Evolutionary conservation across 805 yeast genomes (phyloP).

Genomic region (Zygosaccharomyces bisporus): DNA sequence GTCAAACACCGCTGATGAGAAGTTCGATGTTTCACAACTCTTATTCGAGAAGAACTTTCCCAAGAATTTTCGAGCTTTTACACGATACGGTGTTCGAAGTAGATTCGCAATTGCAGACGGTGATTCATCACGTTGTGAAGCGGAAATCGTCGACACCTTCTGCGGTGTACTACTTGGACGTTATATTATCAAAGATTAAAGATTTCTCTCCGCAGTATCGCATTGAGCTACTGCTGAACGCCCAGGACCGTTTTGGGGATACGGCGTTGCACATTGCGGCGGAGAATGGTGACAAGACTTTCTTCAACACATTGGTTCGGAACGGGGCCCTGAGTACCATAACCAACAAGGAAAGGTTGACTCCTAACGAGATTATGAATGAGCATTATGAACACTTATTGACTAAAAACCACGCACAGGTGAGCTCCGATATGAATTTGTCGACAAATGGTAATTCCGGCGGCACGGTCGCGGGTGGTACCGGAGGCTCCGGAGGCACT

Average conservation of each 20-base stretch:
- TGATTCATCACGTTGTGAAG: conserved; percentile 80
- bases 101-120: conserved; percentile 70
- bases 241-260: conserved; percentile 75
- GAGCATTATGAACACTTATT: conserved; percentile 37
- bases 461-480: neutral
- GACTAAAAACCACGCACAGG: conserved; percentile 12
- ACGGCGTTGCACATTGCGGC: conserved; percentile 88
- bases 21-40: conserved; percentile 85
- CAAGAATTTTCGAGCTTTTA: conserved; percentile 69
- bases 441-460: conserved; percentile 4
- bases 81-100: conserved; percentile 73
- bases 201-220: conserved; percentile 61
- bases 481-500: too few relatives aligned
- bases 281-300: conserved; percentile 58
- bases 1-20: conserved; percentile 85
- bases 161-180: conserved; percentile 77
- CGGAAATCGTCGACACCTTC: conserved; percentile 70
- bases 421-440: conserved; percentile 5
- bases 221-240: conserved; percentile 52
- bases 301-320: conserved; percentile 27
- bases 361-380: conserved; percentile 31
- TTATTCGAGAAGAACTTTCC: conserved; percentile 73
- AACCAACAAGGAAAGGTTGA: conserved; percentile 40
- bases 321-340: conserved; percentile 41
- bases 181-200: conserved; percentile 66